Percentiles rank a stretch among this genome's conserved stretches.
These are phyloP conservation scores for Herpetospermum pedunculosum DNA, from an alignment of 306 rosid genomes.

Conservation along the genomic window DNA sequence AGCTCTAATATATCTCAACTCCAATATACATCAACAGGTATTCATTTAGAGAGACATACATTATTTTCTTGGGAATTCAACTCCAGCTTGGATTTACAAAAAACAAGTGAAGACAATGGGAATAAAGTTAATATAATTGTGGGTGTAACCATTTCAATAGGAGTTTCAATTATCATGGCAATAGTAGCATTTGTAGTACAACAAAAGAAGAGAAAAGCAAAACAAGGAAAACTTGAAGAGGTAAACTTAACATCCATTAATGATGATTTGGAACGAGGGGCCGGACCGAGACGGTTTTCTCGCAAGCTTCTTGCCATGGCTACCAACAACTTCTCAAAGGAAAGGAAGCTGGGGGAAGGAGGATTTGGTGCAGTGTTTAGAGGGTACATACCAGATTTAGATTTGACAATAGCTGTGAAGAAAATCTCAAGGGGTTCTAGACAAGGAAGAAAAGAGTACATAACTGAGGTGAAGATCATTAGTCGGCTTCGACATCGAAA, in stretches of 20 bases:
- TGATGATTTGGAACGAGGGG: constrained; percentile 3
- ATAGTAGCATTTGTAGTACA: neutral
- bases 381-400: neutral
- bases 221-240: neutral
- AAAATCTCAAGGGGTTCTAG: neutral
- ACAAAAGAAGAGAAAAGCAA: neutral
- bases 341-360: neutral
- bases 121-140: neutral
- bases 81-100: neutral
- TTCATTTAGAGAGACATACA: neutral
- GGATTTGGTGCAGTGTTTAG: neutral
- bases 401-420: neutral
- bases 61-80: constrained; percentile 6
- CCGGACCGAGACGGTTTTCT: neutral
- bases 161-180: neutral
- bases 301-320: neutral
- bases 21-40: too few relatives aligned
- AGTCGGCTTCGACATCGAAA: neutral
- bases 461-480: neutral
- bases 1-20: too few relatives aligned
- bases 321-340: neutral
- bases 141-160: neutral
- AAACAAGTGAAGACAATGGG: neutral
- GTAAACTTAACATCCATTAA: neutral
- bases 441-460: neutral